Base-by-base conservation (phyloP, 306 rosid genomes). In the Crataegus laevigata region DNA sequence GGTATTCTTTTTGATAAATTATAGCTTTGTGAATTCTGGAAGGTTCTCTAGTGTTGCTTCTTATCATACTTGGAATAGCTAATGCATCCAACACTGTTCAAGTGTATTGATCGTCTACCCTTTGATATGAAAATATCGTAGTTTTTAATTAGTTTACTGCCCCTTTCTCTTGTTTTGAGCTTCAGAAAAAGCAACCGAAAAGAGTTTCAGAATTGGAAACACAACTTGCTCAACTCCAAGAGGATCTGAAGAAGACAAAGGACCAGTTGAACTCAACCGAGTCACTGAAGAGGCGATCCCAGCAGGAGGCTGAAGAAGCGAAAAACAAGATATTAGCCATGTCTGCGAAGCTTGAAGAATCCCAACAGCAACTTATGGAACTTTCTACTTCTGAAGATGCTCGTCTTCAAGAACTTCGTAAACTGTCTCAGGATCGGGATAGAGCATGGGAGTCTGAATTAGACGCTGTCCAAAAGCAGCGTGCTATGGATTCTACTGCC, bases 381-480 rank as follows among this genome's bases (percentile, higher is more conserved):
- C 78, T 89, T 43, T 89, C 98, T 67, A 84, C 85, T 74, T 90
- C 90, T 28, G 98, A 93, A 84, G 94, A 91, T 38, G 89, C 73
- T 47, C 88, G 96, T 62, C 82, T 93, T 70, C 87, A 82, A 81
- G 98, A 93, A 79, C 89, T 89, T 43, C 85, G 86, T 19, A 81
- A 83, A 75, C 78, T 94, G 64, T 91, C 98, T 58, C 98, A 94
- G 69, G 98, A 89, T 66, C 88, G 97, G 1, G 98, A 94, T 79
- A 77, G 87, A 80, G 98, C 87, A 8, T 94, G 98, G 98, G 89
- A 94, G 60, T 94, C 96, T 24, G 98, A 94, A 71, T 93, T 94
- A 18, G 93, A 89, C 84, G 98, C 97, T 51, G 86, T 90, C 69
- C 94, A 86, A 82, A 85, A 88, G 80, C 98, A 94, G 83, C 96